Evolutionary conservation across 768 basidiomycete genomes (phyloP).

Genomic region (Tremella mesenterica): DNA sequence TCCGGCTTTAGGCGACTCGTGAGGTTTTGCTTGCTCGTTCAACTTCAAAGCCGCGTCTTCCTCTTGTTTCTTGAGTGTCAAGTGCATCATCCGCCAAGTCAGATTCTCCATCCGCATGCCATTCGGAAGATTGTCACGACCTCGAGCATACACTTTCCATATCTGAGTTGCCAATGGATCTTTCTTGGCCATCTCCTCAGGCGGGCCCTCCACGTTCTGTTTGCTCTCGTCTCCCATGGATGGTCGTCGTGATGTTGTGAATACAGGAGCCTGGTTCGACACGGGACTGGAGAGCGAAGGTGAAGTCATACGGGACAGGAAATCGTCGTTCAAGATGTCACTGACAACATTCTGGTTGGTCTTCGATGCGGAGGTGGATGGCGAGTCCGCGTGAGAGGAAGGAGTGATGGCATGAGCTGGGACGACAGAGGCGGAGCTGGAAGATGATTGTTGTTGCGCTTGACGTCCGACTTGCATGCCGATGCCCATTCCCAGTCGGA

Average conservation of each 20-base stretch:
- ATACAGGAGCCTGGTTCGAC: constrained; percentile 7
- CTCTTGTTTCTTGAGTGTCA: constrained; percentile 68
- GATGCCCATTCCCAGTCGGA: constrained; percentile 42
- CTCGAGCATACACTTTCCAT: constrained; percentile 91
- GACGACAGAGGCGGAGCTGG: background rate
- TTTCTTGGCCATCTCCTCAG: constrained; percentile 49
- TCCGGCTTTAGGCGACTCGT: too few species aligned
- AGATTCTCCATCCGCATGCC: constrained; percentile 95
- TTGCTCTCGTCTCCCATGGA: constrained; percentile 17
- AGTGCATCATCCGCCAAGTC: constrained; percentile 97
- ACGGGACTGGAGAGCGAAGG: constrained; percentile 8
- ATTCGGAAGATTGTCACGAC: constrained; percentile 79
- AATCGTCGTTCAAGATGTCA: constrained; percentile 39
- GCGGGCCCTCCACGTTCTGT: constrained; percentile 12
- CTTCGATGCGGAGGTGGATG: background rate
- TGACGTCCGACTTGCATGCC: constrained; percentile 36
- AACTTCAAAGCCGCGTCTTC: constrained; percentile 14
- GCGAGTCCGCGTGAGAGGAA: background rate
- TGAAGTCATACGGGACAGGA: constrained; percentile 22
- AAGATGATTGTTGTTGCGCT: constrained; percentile 1
- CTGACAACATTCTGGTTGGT: constrained; percentile 21
- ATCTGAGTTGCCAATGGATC: constrained; percentile 92
- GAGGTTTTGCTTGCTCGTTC: constrained; percentile 11
- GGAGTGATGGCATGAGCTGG: background rate
- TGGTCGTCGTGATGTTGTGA: constrained; percentile 20